Percentiles rank a stretch among this genome's conserved stretches.
phyloP scores from a whole-genome alignment of 306 rosid genomes.

The Malus sieversii region DNA sequence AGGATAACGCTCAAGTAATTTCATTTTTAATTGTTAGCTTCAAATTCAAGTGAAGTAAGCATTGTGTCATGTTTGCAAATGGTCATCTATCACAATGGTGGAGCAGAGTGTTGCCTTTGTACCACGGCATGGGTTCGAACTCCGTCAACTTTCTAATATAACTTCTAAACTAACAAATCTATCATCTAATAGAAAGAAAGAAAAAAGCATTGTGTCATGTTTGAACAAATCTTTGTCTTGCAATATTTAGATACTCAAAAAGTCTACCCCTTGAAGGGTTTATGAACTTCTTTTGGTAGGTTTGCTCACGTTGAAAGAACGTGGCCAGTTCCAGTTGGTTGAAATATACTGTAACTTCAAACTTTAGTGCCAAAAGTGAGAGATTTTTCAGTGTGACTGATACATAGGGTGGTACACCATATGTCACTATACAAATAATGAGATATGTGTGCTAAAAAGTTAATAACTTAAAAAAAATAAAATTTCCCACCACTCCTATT shows the following conservation, averaged over 20 bases:
- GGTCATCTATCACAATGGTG: no score
- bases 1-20: not conserved
- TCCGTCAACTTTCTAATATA: no score
- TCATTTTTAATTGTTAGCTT: not conserved
- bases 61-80: not conserved
- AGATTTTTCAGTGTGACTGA: no score
- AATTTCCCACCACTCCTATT: no score
- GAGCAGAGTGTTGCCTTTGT: accelerated
- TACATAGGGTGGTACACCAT: no score
- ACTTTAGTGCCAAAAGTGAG: not conserved
- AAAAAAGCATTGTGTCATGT: not conserved
- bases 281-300: not conserved
- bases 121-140: no score
- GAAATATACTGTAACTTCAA: not conserved
- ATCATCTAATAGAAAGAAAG: no score
- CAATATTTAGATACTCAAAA: not conserved
- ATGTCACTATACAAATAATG: no score
- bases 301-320: not conserved
- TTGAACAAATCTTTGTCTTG: not conserved
- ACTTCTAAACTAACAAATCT: no score
- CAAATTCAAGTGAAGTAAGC: not conserved
- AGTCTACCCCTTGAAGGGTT: not conserved
- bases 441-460: no score
- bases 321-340: not conserved
- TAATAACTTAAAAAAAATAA: no score